phyloP scores from a whole-genome alignment of 2,329 filamentous ascomycete genomes.

The Leptographium galeiforme region DNA sequence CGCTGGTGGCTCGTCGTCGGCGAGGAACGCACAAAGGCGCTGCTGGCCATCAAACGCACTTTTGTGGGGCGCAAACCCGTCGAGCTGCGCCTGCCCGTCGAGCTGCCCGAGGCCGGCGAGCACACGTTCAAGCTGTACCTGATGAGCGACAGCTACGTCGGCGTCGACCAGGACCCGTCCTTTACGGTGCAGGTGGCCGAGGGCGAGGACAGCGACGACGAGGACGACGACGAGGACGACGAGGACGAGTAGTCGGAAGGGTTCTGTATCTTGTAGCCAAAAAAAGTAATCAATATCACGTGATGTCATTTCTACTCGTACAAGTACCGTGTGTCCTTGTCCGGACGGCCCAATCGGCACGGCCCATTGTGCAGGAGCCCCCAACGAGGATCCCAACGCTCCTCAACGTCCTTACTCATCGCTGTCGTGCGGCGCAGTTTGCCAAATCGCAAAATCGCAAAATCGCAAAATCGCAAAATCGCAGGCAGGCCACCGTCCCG shows the following conservation, averaged over 20 bases:
- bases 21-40: constrained; percentile 74
- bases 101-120: constrained; percentile 64
- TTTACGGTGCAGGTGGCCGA: constrained; percentile 80
- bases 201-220: constrained; percentile 79
- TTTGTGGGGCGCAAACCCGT: constrained; percentile 63
- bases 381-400: no score
- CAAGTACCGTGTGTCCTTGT: no score
- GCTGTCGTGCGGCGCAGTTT: no score
- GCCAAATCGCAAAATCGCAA: no score
- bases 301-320: no score
- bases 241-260: not conserved
- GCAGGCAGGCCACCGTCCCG: no score
- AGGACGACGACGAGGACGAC: constrained; percentile 19
- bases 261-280: no score
- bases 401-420: no score
- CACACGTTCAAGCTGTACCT: constrained; percentile 84
- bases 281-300: no score
- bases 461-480: no score
- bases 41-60: constrained; percentile 89
- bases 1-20: constrained; percentile 98
- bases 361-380: no score
- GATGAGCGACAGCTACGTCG: constrained; percentile 95
- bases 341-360: no score
- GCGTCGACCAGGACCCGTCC: constrained; percentile 87
- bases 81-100: constrained; percentile 73